These are phyloP conservation scores for Solanum lignicaule DNA, from an alignment of 257 asterid genomes.

Conservation along the genomic window DNA sequence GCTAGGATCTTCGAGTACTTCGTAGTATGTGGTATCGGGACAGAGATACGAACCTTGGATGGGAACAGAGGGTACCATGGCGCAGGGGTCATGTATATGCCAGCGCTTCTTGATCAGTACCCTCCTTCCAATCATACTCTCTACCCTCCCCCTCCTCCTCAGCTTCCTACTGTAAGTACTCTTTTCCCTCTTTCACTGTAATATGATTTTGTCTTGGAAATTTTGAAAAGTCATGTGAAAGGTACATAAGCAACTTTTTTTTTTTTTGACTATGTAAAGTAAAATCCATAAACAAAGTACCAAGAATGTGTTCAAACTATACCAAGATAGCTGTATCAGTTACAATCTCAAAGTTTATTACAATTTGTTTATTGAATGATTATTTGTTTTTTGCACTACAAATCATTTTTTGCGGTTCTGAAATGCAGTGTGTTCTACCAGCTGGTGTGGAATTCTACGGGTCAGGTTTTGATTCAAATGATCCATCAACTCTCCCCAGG, in stretches of 20 bases:
- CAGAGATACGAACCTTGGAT: slow-evolving; percentile 79
- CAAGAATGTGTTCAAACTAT: neutral
- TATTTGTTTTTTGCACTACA: neutral
- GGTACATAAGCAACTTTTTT: too few relatives aligned
- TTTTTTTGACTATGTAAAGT: neutral
- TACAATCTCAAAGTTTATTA: neutral
- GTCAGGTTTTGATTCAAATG: slow-evolving; percentile 40
- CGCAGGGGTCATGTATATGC: slow-evolving; percentile 41
- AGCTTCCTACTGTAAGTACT: slow-evolving; percentile 59
- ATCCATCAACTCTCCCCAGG: slow-evolving; percentile 44
- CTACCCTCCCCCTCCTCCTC: slow-evolving; percentile 87
- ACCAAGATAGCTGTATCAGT: neutral
- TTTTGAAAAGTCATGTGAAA: too few relatives aligned
- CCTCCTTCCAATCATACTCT: slow-evolving; percentile 65
- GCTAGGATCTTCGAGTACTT: slow-evolving; percentile 74
- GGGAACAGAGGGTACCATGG: slow-evolving; percentile 73
- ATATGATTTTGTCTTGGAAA: neutral
- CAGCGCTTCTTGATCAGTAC: slow-evolving; percentile 71
- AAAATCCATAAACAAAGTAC: neutral
- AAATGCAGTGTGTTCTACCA: slow-evolving; percentile 64
- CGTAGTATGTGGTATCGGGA: slow-evolving; percentile 84
- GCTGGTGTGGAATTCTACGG: slow-evolving; percentile 72
- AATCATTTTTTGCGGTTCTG: neutral
- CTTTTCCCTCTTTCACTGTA: neutral
- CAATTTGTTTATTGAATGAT: neutral